A percentile compares a stretch with the other conserved stretches of the same genome.
Conservation (phyloP, 768 basidiomycete genomes). For the Suillus variegatus region DNA sequence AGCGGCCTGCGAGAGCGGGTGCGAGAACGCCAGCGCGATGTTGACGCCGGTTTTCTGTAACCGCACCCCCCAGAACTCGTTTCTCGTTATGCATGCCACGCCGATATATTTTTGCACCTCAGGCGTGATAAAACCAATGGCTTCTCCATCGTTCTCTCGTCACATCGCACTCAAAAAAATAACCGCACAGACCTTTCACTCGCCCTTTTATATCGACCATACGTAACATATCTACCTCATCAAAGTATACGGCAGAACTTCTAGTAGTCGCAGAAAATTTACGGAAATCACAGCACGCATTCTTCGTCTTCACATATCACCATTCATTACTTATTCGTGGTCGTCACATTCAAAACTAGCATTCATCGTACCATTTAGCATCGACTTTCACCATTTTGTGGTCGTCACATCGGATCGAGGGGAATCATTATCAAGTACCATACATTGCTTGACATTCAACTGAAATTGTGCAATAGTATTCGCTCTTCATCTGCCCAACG, state of each 20-base stretch:
- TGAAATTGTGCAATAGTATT: neutral
- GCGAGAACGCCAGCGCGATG: constrained; percentile 31
- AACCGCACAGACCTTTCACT: constrained; percentile 24
- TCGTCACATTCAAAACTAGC: constrained; percentile 24
- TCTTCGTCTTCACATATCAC: constrained; percentile 21
- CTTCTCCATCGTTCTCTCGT: constrained; percentile 19
- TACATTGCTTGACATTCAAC: neutral
- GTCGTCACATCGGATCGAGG: constrained; percentile 13
- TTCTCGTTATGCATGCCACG: constrained; percentile 8
- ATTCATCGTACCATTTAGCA: constrained; percentile 25
- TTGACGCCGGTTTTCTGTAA: constrained; percentile 27
- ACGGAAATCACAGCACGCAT: constrained; percentile 35
- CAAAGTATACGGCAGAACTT: constrained; percentile 27
- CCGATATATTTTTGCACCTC: constrained; percentile 10
- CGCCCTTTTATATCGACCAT: constrained; percentile 29
- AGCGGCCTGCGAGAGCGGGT: constrained; percentile 54
- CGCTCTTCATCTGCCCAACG: neutral
- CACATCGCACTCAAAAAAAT: constrained; percentile 26
- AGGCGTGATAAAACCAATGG: constrained; percentile 15
- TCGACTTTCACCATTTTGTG: constrained; percentile 22
- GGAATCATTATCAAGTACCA: constrained; percentile 17
- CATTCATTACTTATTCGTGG: constrained; percentile 36
- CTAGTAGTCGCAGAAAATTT: constrained; percentile 30
- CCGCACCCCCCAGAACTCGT: neutral
- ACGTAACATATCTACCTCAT: constrained; percentile 39